Base-by-base conservation (phyloP, 2,329 filamentous ascomycete species). In the Penicillium sp. region DNA sequence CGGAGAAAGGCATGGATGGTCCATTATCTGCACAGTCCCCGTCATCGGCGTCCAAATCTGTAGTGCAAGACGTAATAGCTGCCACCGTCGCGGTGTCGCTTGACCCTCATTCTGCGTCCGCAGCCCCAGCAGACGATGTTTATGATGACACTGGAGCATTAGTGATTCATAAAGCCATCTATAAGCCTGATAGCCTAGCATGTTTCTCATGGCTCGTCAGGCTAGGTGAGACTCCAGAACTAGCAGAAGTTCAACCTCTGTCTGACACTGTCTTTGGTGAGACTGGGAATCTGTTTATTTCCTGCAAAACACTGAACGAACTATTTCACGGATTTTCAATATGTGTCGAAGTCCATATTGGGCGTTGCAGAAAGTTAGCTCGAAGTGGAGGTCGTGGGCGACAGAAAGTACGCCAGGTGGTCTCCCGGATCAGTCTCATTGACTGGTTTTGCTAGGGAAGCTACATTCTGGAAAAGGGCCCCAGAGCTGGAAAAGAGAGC, bases 361-460 rank as follows among this genome's bases (percentile, higher is more conserved):
- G 26, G 30, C 2, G n/a, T 51, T 10, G 26, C 47, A 12, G 26
- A 33, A 6, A 33, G 17, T 28, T 19, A 35, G 8, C 15, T 51
- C 1, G 47, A 51, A 17, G 22, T 22, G 19, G 33, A 40, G 15
- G 51, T 54, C 13, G 19, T 19, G n/a, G 35, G n/a, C 19, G 51
- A 54, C 51, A 38, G 37, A 35, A 42, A 54, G 26, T 54, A 54
- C 17, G 51, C 51, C 24, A 35, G 51, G 13, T 54, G 51, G 51
- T 54, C 51, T 26, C 51, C 51, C 12, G 51, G 51, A 42, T 54
- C 51, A 24, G 37, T 35, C 10, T 54, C 51, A 22, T 40, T 54
- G 37, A 54, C 15, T 26, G 51, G 51, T 3, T 54, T 54, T 42
- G 51, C 33, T 8, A 42, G 51, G 9, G 51, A 54, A 5, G 19